These are phyloP conservation scores for Vitis rupestris DNA, from an alignment of 164 flowering plant genomes.

Conservation along the genomic window DNA sequence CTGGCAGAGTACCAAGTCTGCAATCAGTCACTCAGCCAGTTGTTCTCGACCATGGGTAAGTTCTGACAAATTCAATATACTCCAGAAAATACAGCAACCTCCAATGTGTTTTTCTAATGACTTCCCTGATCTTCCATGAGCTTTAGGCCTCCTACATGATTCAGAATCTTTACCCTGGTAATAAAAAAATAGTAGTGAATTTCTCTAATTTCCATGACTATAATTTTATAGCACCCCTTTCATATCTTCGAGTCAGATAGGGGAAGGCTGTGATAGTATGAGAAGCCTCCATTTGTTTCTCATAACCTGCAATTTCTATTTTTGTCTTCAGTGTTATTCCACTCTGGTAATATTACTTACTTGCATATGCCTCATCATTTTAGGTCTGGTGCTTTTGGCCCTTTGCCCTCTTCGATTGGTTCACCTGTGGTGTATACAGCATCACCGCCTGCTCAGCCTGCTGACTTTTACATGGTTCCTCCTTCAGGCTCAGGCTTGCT, in stretches of 20 bases:
- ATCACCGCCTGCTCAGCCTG: neutral
- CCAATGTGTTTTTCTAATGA: neutral
- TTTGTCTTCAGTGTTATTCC: neutral
- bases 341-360: neutral
- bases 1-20: neutral
- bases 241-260: neutral
- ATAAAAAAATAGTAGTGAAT: neutral
- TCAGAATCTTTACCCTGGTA: no score
- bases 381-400: neutral
- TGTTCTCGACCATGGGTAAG: constrained; percentile 8
- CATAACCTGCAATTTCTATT: neutral
- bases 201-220: neutral
- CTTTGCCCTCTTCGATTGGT: neutral
- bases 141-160: no score
- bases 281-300: neutral
- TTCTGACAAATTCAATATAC: neutral
- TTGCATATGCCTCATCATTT: neutral
- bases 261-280: neutral
- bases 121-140: neutral
- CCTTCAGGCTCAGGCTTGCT: neutral
- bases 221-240: neutral
- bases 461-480: neutral
- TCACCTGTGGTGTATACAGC: neutral
- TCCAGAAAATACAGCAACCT: neutral
- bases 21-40: neutral